phyloP scores from a whole-genome alignment of 768 basidiomycete species.

The Kwoniella europaea region DNA sequence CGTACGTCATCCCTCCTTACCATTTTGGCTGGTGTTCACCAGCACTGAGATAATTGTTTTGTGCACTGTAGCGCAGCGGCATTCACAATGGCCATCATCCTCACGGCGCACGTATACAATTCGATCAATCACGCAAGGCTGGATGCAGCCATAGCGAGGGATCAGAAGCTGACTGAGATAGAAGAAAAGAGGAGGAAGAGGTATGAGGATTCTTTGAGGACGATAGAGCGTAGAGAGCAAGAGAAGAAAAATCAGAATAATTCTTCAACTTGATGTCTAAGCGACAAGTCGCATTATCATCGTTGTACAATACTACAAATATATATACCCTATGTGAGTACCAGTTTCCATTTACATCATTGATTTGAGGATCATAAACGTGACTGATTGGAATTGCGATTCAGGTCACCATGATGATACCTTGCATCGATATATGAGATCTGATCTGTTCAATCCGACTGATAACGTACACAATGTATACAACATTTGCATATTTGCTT shows the following conservation, averaged over 20 bases:
- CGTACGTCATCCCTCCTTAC: background rate
- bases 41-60: background rate
- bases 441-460: no score
- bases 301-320: no score
- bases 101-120: constrained; percentile 26
- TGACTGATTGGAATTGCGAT: no score
- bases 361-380: no score
- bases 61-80: constrained; percentile 13
- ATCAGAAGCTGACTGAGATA: constrained; percentile 18
- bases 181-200: constrained; percentile 13
- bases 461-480: background rate
- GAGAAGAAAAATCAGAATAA: background rate
- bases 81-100: constrained; percentile 28
- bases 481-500: background rate
- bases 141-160: constrained; percentile 18
- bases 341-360: no score
- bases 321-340: background rate
- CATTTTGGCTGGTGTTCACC: no score
- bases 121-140: constrained; percentile 26
- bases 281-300: no score
- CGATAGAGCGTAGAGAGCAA: constrained; percentile 7
- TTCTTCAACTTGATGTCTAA: background rate
- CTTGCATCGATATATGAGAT: background rate
- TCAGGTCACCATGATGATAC: background rate
- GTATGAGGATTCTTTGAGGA: constrained; percentile 14